Percentiles rank a stretch among this genome's conserved stretches.
Evolutionary conservation across 306 rosid species (phyloP).

Genomic region (Dryas alaskensis): DNA sequence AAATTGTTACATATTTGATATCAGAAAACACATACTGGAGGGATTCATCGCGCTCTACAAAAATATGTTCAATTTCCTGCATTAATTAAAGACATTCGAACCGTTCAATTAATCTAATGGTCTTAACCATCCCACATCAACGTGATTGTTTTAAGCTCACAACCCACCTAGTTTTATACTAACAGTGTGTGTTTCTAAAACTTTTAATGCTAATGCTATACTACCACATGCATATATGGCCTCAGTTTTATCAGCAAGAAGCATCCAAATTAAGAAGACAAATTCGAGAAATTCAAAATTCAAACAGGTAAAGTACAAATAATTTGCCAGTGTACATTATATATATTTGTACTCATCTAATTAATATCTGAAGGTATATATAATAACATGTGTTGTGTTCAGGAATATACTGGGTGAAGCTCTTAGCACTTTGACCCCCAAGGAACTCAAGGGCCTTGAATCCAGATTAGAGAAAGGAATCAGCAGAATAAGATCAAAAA

Average conservation of each 20-base stretch:
- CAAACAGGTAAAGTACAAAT: conserved; percentile 53
- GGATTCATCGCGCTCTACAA: no score
- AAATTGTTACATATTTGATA: no score
- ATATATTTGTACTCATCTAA: not conserved
- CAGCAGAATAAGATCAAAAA: conserved; percentile 81
- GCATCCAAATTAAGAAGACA: conserved; percentile 81
- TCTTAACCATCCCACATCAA: no score
- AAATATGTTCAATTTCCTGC: no score
- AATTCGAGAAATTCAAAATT: conserved; percentile 77
- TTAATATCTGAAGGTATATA: not conserved
- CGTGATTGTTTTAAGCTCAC: no score
- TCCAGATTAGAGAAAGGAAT: conserved; percentile 93
- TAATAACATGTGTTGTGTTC: not conserved
- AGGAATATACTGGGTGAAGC: conserved; percentile 95
- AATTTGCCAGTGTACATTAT: not conserved
- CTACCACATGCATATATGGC: not conserved
- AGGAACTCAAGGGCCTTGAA: conserved; percentile 86
- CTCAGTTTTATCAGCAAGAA: conserved; percentile 92
- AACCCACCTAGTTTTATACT: no score
- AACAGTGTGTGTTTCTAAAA: no score
- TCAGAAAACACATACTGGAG: no score
- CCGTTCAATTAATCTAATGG: no score
- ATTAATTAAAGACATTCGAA: no score
- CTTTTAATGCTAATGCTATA: conserved; percentile 3
- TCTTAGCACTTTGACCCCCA: conserved; percentile 58